Percentiles rank a stretch among this genome's conserved stretches.
Conservation (phyloP, 169 alveolate species). For the Cryptosporidium baileyi region DNA sequence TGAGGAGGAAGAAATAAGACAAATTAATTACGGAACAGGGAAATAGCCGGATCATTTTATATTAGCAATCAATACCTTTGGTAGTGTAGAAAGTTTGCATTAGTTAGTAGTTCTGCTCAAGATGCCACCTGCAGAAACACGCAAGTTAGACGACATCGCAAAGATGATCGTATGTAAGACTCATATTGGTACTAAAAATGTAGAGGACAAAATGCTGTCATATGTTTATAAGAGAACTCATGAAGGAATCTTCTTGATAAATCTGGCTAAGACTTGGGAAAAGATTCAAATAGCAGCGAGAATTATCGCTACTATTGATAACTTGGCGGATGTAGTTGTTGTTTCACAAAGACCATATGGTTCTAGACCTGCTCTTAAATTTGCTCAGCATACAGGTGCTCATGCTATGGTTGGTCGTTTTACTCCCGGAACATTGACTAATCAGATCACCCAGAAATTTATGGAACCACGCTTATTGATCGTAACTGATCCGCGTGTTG, state of each 20-base stretch:
- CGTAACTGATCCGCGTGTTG: conserved; percentile 98
- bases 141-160: conserved; percentile 67
- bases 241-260: conserved; percentile 96
- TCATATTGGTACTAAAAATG: conserved; percentile 96
- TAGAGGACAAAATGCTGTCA: conserved; percentile 94
- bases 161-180: conserved; percentile 80
- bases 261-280: conserved; percentile 97
- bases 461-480: conserved; percentile 97
- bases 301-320: conserved; percentile 96
- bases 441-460: conserved; percentile 96
- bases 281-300: conserved; percentile 98
- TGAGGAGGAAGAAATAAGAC: conserved; percentile 26
- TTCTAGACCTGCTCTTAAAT: conserved; percentile 98
- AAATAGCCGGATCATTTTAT: not conserved
- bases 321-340: conserved; percentile 97
- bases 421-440: conserved; percentile 99
- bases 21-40: not conserved
- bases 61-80: not conserved
- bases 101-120: not conserved
- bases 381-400: conserved; percentile 96
- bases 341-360: conserved; percentile 96
- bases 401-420: conserved; percentile 97
- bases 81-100: not conserved
- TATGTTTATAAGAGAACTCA: conserved; percentile 95
- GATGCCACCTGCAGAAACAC: conserved; percentile 71